Base-by-base conservation (phyloP, 352 stramenopile species). In the Pythium aphanidermatum region DNA sequence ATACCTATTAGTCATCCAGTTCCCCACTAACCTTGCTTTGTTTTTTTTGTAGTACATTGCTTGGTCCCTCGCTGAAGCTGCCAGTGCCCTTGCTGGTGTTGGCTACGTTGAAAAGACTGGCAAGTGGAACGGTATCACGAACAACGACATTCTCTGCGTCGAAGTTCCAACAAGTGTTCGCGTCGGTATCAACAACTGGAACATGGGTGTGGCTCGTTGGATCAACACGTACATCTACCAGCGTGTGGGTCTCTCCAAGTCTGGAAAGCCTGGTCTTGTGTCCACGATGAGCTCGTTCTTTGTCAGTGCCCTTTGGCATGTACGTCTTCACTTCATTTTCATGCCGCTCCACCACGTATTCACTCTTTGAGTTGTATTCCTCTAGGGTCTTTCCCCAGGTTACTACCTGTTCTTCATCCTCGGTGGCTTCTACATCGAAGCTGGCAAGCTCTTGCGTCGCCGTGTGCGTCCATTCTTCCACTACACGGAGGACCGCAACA, bases 171-270 rank as follows among this genome's bases (percentile, higher is more conserved):
- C 70, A n/a, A 93, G 85, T 54, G 67, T 93, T 42, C 82, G 82
- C 34, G 79, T 90, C 16, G 79, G 74, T 19, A 91, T 91, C 51
- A 93, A 93, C 65, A 89, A 86, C 63, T 93, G 82, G 82, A 93
- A 93, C 62, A 93, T 84, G 35, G 81, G 81, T 13, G 82, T 93
- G 40, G 82, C 82, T 13, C 68, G 66, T 24, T 93, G 82, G 82
- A 84, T 87, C 51, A 91, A 93, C 57, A 91, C 82, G 16, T 93
- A 93, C 55, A 86, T 93, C 39, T 93, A 93, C 60, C 82, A 93
- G 50, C 82, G 82, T 29, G 70, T 93, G 3, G 77, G 65, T 12
- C 60, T 90, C 17, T 86, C 76, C 46, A 88, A 90, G 65, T 85
- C 76, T 13, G 78, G 82, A 29, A 90, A 88, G 50, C 55, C 82